Conservation (phyloP, 768 basidiomycete genomes). For the Auricularia sp. region DNA sequence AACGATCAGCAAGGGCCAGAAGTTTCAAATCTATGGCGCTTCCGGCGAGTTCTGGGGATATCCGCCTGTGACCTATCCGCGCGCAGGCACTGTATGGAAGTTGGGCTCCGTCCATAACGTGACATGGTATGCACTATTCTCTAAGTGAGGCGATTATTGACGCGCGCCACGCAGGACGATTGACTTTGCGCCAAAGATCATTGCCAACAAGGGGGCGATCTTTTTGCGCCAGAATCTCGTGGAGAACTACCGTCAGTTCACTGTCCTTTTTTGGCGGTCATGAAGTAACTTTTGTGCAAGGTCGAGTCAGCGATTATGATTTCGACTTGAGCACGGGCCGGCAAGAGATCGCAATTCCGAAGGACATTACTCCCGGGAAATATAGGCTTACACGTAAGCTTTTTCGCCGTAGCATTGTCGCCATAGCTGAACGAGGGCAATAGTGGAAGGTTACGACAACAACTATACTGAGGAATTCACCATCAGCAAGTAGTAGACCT, state of each 20-base stretch:
- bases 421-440: no score
- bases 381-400: background rate
- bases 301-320: background rate
- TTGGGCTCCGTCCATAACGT: conserved; percentile 29
- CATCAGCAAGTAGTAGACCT: no score
- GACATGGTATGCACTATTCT: conserved; percentile 26
- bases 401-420: no score
- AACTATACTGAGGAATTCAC: no score
- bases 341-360: background rate
- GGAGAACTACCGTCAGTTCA: background rate
- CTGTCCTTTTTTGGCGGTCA: background rate
- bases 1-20: background rate
- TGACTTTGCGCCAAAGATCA: background rate
- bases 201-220: background rate
- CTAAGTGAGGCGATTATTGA: background rate
- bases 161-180: background rate
- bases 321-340: background rate
- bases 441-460: no score
- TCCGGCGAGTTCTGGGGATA: background rate
- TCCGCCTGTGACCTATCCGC: conserved; percentile 35
- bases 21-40: background rate
- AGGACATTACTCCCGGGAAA: background rate
- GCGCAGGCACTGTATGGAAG: conserved; percentile 26
- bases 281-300: background rate
- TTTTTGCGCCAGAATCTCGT: background rate